Conservation (phyloP, 2,329 filamentous ascomycete genomes). For the Colletotrichum truncatum region DNA sequence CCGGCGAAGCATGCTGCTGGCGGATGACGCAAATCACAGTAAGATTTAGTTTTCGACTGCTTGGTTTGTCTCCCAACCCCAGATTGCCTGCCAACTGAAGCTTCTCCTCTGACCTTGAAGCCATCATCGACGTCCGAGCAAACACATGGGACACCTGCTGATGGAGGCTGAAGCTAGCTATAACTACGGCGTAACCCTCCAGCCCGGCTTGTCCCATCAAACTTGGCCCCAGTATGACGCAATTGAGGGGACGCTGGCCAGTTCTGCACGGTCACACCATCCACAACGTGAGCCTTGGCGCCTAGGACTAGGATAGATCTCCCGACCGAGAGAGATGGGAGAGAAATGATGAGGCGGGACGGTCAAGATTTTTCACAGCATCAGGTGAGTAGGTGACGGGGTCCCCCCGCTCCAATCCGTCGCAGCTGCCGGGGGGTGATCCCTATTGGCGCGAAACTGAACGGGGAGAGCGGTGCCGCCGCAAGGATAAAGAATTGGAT, state of each 20-base stretch:
- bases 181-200: background rate
- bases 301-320: constrained; percentile 29
- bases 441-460: constrained; percentile 23
- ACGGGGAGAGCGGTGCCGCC: background rate
- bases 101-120: background rate
- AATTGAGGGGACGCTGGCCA: constrained; percentile 27
- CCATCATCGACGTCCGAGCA: constrained; percentile 21
- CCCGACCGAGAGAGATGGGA: constrained; percentile 9
- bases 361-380: constrained; percentile 28
- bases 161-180: constrained; percentile 18
- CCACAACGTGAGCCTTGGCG: constrained; percentile 25
- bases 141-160: constrained; percentile 18
- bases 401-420: constrained; percentile 12
- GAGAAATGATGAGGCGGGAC: constrained; percentile 30
- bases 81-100: constrained; percentile 10
- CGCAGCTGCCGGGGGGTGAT: constrained; percentile 21
- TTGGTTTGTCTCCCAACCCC: background rate
- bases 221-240: constrained; percentile 24
- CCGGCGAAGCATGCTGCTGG: constrained; percentile 2
- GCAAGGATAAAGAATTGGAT: background rate
- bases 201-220: constrained; percentile 13
- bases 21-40: background rate
- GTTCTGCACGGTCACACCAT: constrained; percentile 25
- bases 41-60: background rate
- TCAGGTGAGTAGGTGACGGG: constrained; percentile 24